Conservation (phyloP, 768 basidiomycete genomes). For the Obba rivulosa region DNA sequence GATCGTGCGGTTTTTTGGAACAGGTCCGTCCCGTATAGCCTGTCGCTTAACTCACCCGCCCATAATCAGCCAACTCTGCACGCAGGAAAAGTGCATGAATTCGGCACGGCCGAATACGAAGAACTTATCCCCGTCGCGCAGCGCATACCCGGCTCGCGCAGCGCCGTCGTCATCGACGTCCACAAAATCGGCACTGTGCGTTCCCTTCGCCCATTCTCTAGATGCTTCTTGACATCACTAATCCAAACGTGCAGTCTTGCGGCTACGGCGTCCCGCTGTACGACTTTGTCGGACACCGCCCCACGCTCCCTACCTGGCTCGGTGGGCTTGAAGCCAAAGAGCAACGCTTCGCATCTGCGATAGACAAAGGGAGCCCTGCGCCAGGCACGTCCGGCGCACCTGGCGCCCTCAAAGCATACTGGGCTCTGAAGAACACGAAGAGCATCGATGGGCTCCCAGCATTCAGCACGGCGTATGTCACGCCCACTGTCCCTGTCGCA, state of each 20-base stretch:
- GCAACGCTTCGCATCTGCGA: constrained; percentile 12
- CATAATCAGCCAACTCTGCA: too few species aligned
- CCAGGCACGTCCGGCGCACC: constrained; percentile 1
- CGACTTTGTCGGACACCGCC: constrained; percentile 50
- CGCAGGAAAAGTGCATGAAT: constrained; percentile 54
- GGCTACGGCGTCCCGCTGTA: constrained; percentile 62
- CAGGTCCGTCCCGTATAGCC: constrained; percentile 26
- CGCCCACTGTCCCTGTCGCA: not conserved
- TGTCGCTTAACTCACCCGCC: too few species aligned
- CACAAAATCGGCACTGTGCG: constrained; percentile 48
- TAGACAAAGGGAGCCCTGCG: constrained; percentile 29
- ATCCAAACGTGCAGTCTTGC: constrained; percentile 47
- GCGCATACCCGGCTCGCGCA: constrained; percentile 53
- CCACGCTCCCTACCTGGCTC: constrained; percentile 42
- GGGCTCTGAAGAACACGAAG: constrained; percentile 40
- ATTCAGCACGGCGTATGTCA: constrained; percentile 26
- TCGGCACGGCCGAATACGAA: constrained; percentile 58
- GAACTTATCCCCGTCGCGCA: constrained; percentile 38
- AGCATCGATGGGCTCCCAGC: constrained; percentile 58
- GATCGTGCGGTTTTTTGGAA: constrained; percentile 53
- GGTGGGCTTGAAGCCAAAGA: constrained; percentile 40
- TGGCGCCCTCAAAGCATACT: constrained; percentile 49
- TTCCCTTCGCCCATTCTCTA: not conserved
- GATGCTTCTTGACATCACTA: constrained; percentile 6
- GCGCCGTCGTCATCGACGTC: constrained; percentile 56